These are phyloP conservation scores for Naegleria lovaniensis DNA, from an alignment of 208 protist genomes.

Conservation along the genomic window DNA sequence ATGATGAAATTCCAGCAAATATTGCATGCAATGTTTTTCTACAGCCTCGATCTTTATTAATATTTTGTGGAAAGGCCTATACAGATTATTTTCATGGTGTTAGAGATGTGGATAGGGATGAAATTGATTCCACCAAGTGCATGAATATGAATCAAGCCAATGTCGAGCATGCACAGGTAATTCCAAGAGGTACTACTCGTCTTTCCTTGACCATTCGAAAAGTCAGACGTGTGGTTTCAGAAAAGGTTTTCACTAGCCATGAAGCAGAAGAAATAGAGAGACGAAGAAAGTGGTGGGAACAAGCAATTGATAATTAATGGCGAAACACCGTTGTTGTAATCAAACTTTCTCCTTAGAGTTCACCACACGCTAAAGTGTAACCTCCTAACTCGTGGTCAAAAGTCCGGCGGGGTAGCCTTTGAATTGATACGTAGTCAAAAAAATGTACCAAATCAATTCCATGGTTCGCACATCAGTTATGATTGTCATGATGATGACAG, in stretches of 20 bases:
- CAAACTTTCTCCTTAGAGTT: no score
- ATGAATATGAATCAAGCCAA: background rate
- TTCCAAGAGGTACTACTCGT: background rate
- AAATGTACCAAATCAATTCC: no score
- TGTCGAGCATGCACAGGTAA: background rate
- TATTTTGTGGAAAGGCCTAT: slow-evolving; percentile 69
- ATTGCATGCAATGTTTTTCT: slow-evolving; percentile 53
- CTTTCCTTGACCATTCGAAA: background rate
- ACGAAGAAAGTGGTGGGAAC: background rate
- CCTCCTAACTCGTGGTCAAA: no score
- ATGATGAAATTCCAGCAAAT: background rate
- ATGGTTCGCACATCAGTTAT: no score
- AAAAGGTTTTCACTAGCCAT: background rate
- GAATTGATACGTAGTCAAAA: no score
- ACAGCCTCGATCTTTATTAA: slow-evolving; percentile 69
- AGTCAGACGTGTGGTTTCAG: background rate
- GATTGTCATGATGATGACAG: no score
- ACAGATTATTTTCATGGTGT: slow-evolving; percentile 75
- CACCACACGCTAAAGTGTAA: no score
- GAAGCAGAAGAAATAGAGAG: background rate
- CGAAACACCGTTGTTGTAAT: no score
- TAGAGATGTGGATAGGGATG: slow-evolving; percentile 58
- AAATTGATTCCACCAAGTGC: slow-evolving; percentile 47
- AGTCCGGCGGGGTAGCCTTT: no score
- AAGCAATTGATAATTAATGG: background rate